A percentile compares a stretch with the other conserved stretches of the same genome.
These are phyloP conservation scores for Penicillium sp. DNA, from an alignment of 2,329 filamentous ascomycete species.

Conservation along the genomic window DNA sequence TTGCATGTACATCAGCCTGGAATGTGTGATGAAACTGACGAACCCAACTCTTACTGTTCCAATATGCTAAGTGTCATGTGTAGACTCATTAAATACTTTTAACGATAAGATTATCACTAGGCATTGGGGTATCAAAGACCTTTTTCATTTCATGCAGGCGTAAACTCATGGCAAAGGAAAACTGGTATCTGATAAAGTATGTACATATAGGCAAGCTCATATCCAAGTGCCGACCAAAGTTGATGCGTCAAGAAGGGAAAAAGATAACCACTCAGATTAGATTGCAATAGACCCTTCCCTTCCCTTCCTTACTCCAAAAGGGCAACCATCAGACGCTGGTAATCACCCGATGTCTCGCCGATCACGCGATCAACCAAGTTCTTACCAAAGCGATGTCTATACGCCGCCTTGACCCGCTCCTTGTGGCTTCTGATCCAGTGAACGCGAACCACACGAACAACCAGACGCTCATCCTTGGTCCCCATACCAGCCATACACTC, in stretches of 20 bases:
- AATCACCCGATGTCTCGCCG: conserved; percentile 85
- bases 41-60: too few species aligned
- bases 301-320: conserved; percentile 48
- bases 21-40: not conserved
- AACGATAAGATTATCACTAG: too few species aligned
- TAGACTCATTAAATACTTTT: too few species aligned
- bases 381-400: conserved; percentile 70
- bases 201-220: not conserved
- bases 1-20: conserved; percentile 7
- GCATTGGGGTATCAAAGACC: too few species aligned
- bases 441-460: conserved; percentile 74
- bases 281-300: not conserved
- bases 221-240: not conserved
- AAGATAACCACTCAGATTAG: not conserved
- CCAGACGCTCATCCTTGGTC: conserved; percentile 81
- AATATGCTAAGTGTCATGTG: too few species aligned
- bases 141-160: not conserved
- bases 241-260: not conserved
- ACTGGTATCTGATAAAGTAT: conserved; percentile 4
- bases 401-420: conserved; percentile 78
- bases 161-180: not conserved
- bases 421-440: conserved; percentile 83
- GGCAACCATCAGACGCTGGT: conserved; percentile 75
- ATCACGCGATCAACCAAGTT: conserved; percentile 72
- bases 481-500: conserved; percentile 84